Conservation (phyloP, 208 protist species). For the Lotmaria passim region DNA sequence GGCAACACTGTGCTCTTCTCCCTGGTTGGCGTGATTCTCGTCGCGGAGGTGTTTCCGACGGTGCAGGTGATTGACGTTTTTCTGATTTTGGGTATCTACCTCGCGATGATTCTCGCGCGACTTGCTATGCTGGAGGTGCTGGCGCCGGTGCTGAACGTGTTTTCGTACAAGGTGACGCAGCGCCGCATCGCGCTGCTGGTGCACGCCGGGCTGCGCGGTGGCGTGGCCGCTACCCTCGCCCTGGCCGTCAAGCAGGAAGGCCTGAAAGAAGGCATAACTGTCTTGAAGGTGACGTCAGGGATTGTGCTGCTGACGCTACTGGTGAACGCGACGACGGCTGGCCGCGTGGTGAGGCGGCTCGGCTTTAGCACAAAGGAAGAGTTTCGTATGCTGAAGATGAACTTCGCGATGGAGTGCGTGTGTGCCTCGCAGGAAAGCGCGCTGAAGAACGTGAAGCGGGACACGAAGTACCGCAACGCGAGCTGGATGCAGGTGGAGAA, state of each 20-base stretch:
- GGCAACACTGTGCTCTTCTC: conserved; percentile 90
- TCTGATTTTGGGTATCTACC: conserved; percentile 66
- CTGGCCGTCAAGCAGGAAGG: conserved; percentile 66
- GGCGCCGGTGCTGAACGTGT: conserved; percentile 71
- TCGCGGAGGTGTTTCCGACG: conserved; percentile 66
- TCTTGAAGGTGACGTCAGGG: conserved; percentile 80
- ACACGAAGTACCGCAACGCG: conserved; percentile 70
- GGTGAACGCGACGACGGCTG: conserved; percentile 77
- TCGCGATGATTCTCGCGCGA: conserved; percentile 64
- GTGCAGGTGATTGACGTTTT: conserved; percentile 57
- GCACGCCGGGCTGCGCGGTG: conserved; percentile 82
- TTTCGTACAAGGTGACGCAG: conserved; percentile 62
- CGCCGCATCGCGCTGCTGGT: conserved; percentile 57
- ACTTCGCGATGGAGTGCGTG: conserved; percentile 62
- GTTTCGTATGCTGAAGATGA: conserved; percentile 66
- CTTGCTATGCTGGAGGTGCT: conserved; percentile 72
- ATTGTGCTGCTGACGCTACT: conserved; percentile 75
- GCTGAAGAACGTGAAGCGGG: conserved; percentile 61
- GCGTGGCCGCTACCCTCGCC: conserved; percentile 79
- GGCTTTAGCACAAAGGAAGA: conserved; percentile 69
- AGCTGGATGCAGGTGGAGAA: conserved; percentile 73
- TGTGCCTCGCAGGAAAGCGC: conserved; percentile 41
- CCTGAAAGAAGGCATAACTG: conserved; percentile 53
- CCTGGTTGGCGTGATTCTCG: conserved; percentile 86
- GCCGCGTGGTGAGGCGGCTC: conserved; percentile 44